These are phyloP conservation scores for Alternaria rosae DNA, from an alignment of 2,329 filamentous ascomycete species.

Conservation along the genomic window DNA sequence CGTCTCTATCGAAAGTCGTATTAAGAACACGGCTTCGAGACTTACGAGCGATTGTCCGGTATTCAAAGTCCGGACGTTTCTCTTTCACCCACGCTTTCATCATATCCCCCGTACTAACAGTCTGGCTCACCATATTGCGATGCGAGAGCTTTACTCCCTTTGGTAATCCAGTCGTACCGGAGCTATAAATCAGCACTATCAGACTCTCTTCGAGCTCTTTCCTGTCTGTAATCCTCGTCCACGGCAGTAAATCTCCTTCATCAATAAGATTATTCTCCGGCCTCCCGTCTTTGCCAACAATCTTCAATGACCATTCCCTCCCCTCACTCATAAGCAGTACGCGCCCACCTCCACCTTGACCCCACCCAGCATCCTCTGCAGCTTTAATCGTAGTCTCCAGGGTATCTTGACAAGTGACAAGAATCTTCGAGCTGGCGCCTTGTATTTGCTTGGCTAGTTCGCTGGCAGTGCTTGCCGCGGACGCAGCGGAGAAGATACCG, in stretches of 20 bases:
- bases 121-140: slow-evolving; percentile 54
- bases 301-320: slow-evolving; percentile 46
- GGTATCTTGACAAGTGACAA: slow-evolving; percentile 60
- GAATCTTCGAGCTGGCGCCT: slow-evolving; percentile 52
- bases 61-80: slow-evolving; percentile 40
- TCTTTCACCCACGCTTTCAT: slow-evolving; percentile 37
- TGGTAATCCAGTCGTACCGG: slow-evolving; percentile 57
- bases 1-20: background rate
- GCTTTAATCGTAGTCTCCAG: slow-evolving; percentile 57
- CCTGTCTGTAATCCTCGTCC: slow-evolving; percentile 63
- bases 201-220: slow-evolving; percentile 56
- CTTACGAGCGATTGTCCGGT: slow-evolving; percentile 52
- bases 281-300: slow-evolving; percentile 37
- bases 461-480: slow-evolving; percentile 57
- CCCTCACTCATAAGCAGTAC: slow-evolving; percentile 61
- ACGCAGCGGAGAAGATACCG: slow-evolving; percentile 66
- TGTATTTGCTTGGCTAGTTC: slow-evolving; percentile 61
- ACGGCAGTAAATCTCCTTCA: slow-evolving; percentile 57
- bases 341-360: slow-evolving; percentile 45
- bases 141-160: slow-evolving; percentile 57
- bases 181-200: slow-evolving; percentile 57
- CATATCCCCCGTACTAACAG: slow-evolving; percentile 43
- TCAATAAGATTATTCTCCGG: slow-evolving; percentile 34
- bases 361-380: slow-evolving; percentile 58
- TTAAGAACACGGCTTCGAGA: no score